Evolutionary conservation across 192 early-diverging fungal genomes (phyloP).

Genomic region (Coemansia asiatica): DNA sequence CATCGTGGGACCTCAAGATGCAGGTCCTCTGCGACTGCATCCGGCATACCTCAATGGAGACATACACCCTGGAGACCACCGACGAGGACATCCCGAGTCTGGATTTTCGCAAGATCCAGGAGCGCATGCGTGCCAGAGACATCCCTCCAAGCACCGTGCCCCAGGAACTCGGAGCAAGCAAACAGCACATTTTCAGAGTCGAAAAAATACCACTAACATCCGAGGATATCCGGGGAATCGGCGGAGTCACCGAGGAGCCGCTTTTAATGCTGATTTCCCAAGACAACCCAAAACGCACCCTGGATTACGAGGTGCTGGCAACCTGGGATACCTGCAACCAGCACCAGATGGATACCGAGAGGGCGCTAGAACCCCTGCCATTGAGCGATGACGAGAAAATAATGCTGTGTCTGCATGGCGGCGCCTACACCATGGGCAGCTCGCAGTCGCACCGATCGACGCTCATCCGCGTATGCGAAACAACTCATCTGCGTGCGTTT

Average conservation of each 20-base stretch:
- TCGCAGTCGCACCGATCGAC: constrained; percentile 18
- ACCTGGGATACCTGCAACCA: too few species aligned
- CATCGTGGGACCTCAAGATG: constrained; percentile 26
- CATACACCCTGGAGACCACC: constrained; percentile 11
- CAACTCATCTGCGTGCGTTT: constrained; percentile 1
- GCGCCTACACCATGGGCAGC: constrained; percentile 21
- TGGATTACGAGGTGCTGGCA: too few species aligned
- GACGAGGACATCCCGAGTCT: constrained; percentile 18
- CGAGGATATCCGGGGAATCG: constrained; percentile 8
- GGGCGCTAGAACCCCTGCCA: not conserved
- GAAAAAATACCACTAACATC: constrained; percentile 3
- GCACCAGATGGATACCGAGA: too few species aligned
- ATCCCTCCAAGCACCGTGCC: not conserved
- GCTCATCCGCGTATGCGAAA: constrained; percentile 4
- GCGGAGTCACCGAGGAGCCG: constrained; percentile 16
- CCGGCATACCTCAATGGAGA: constrained; percentile 1
- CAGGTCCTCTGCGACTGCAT: constrained; percentile 23
- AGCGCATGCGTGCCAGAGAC: not conserved
- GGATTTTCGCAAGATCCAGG: constrained; percentile 6
- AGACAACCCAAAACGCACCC: not conserved
- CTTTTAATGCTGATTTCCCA: constrained; percentile 7
- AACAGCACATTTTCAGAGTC: not conserved
- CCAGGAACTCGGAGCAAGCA: not conserved
- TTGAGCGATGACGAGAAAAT: constrained; percentile 13
- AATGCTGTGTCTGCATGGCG: constrained; percentile 25